phyloP scores from a whole-genome alignment of 495 filamentous ascomycete genomes.

The Penicillium subrubescens region DNA sequence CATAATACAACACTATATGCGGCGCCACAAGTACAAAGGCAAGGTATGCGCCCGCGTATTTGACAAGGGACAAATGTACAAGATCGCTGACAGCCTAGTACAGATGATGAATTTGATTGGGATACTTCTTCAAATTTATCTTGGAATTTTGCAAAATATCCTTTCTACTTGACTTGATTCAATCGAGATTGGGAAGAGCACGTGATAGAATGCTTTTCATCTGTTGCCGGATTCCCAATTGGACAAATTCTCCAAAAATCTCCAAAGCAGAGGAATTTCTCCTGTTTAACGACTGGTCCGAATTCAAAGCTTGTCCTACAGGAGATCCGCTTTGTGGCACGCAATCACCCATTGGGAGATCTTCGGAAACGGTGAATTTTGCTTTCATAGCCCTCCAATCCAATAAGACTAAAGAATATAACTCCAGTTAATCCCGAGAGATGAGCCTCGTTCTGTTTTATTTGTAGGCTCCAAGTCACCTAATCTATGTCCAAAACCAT shows the following conservation, averaged over 20 bases:
- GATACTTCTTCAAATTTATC: no score
- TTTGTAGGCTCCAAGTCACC: not conserved
- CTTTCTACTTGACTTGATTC: no score
- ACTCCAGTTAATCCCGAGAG: not conserved
- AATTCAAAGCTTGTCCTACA: conserved; percentile 11
- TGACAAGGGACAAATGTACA: no score
- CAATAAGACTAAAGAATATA: not conserved
- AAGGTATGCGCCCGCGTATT: not conserved
- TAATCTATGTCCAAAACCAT: not conserved
- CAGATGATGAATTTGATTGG: no score
- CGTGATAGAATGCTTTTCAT: not conserved
- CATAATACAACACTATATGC: not conserved
- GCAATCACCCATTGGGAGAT: conserved; percentile 18
- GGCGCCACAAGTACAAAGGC: not conserved
- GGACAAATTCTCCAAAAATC: not conserved
- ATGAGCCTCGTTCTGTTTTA: not conserved
- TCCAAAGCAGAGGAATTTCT: not conserved
- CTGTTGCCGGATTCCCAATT: not conserved
- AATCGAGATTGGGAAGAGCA: not conserved
- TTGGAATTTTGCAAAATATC: no score
- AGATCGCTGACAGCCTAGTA: no score
- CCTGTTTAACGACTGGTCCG: not conserved
- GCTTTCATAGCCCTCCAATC: not conserved
- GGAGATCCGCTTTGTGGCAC: conserved; percentile 16
- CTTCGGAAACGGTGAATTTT: conserved; percentile 11